Conservation (phyloP, 2,329 filamentous ascomycete species). For the Dothidotthia symphoricarpi region DNA sequence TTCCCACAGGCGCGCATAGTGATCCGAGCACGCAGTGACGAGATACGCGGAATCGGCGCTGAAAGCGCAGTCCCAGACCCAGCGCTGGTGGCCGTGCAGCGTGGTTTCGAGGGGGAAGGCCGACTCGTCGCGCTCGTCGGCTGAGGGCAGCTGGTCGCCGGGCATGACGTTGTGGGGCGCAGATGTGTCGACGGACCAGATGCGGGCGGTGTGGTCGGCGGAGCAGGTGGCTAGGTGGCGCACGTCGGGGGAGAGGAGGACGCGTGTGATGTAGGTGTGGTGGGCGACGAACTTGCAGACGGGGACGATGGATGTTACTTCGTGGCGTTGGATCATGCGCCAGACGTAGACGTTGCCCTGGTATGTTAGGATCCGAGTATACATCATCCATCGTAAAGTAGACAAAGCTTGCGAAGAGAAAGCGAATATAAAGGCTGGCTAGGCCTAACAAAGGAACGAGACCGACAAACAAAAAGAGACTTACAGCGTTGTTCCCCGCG, state of each 20-base stretch:
- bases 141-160: conserved; percentile 32
- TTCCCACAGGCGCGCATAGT: conserved; percentile 92
- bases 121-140: conserved; percentile 47
- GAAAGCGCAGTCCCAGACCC: conserved; percentile 98
- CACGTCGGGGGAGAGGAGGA: conserved; percentile 88
- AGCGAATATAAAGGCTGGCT: neutral
- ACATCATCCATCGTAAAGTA: neutral
- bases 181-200: conserved; percentile 78
- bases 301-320: conserved; percentile 79
- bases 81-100: conserved; percentile 84
- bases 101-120: conserved; percentile 82
- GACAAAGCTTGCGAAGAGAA: no score
- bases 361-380: conserved; percentile 1
- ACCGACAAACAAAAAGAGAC: conserved; percentile 19
- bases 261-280: conserved; percentile 87
- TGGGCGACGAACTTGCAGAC: conserved; percentile 88
- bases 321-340: conserved; percentile 81
- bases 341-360: conserved; percentile 97
- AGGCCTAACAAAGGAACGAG: neutral
- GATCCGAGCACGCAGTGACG: conserved; percentile 89
- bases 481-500: conserved; percentile 85
- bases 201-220: conserved; percentile 90
- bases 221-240: conserved; percentile 93
- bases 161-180: conserved; percentile 37
- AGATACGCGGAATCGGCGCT: conserved; percentile 90